Evolutionary conservation across 176 grass and related monocot genomes (phyloP), one percentile per base, ranked within the genome.

Genomic region (Zea mays): DNA sequence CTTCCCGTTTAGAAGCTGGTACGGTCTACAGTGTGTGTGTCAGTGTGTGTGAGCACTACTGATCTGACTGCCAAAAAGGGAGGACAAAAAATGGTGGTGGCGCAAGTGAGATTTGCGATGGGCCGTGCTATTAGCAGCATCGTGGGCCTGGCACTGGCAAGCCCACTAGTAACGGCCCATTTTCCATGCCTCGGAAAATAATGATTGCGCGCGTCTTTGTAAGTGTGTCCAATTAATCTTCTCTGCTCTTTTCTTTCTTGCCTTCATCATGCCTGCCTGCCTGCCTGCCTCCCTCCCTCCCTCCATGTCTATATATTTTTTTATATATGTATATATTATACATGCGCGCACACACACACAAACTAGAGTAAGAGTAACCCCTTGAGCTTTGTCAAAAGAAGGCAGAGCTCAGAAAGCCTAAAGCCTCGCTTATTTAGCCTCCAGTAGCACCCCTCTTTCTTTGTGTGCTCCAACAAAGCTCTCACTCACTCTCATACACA

Each of bases 321-420:
- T 10, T 58, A 41, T 52, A 5, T 50, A 1, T 50, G 5, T 58
- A 58, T 20, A 58, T 21, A 57, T 58, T 58, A 58, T 57, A 57
- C 15, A 56, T 19, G 6, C 17, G 1, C 17, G 3, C 16, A 19
- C 17, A 19, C 49, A 51, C 52, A 56, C n/a, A 21, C 8, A 9
- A 17, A 0, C 27, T 27, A 21, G 54, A 57, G 54, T 9, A 8
- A n/a, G 65, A 46, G 67, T 8, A 62, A 7, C n/a, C 12, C 44
- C 56, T 43, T 78, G 34, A 71, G 59, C 67, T 79, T 66, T 73
- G 48, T 72, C 21, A 73, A 85, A 61, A 61, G 81, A 47, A 74
- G 70, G 38, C 48, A 74, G 8, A 74, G 8, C 71, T 66, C 52
- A 41, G 36, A 82, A 74, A 74, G 61, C 21, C 67, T 73, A 71